Percentiles rank a stretch among this genome's conserved stretches.
Conservation (phyloP, 495 filamentous ascomycete genomes). For the Lindgomyces ingoldianus region DNA sequence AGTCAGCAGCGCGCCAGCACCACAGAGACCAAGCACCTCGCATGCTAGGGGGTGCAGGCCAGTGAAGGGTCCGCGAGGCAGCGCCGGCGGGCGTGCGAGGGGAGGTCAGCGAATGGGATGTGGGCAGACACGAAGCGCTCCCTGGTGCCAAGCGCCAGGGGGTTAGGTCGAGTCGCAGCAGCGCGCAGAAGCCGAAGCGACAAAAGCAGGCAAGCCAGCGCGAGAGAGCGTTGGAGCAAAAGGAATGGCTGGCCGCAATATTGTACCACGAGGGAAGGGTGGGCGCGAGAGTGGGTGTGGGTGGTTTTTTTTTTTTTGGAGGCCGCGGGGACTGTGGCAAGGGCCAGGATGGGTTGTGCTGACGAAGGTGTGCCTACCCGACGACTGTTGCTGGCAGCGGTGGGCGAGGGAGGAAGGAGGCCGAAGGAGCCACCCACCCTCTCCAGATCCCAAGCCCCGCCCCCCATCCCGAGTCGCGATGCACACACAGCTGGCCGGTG, state of each 20-base stretch:
- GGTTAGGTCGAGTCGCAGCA: neutral
- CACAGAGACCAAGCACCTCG: neutral
- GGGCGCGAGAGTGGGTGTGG: no score
- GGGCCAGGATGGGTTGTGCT: neutral
- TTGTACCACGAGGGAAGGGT: neutral
- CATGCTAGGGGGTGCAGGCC: neutral
- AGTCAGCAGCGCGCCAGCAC: constrained; percentile 14
- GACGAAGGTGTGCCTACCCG: neutral
- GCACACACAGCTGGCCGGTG: no score
- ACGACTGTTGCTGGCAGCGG: neutral
- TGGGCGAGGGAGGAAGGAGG: neutral
- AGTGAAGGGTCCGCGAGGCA: neutral
- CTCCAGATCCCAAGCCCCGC: no score
- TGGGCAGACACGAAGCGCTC: constrained; percentile 4
- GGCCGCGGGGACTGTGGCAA: no score
- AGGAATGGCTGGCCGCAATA: neutral
- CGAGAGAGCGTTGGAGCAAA: neutral
- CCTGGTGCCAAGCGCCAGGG: constrained; percentile 17
- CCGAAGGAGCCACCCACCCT: no score
- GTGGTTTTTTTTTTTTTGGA: no score
- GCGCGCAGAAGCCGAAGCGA: constrained; percentile 2
- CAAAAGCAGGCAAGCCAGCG: neutral
- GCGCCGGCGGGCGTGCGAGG: neutral
- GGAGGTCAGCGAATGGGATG: constrained; percentile 4
- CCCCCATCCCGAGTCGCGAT: no score